Conservation (phyloP, 768 basidiomycete species). For the Xerocomus spinulosus region DNA sequence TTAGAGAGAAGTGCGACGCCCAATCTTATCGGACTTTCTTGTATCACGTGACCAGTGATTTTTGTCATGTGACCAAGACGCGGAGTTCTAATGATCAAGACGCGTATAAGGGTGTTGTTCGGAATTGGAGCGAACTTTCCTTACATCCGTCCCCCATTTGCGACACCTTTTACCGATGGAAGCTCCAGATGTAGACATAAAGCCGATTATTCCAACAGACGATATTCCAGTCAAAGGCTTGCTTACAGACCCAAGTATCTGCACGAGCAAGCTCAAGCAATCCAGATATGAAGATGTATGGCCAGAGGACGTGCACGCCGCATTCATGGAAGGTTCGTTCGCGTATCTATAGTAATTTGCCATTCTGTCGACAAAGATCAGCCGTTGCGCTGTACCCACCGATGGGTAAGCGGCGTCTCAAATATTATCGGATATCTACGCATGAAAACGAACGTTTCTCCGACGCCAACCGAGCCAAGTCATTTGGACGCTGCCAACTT, state of each 20-base stretch:
- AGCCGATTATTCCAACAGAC: slow-evolving; percentile 9
- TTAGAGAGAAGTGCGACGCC: no score
- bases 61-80: slow-evolving; percentile 26
- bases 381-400: slow-evolving; percentile 31
- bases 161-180: slow-evolving; percentile 24
- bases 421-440: slow-evolving; percentile 26
- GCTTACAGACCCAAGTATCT: not conserved
- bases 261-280: slow-evolving; percentile 24
- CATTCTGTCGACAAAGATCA: slow-evolving; percentile 14
- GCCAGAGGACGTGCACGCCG: slow-evolving; percentile 33
- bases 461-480: slow-evolving; percentile 17
- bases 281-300: slow-evolving; percentile 34
- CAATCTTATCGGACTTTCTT: no score
- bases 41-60: slow-evolving; percentile 26
- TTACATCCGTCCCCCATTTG: not conserved
- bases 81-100: slow-evolving; percentile 22
- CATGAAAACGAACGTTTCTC: slow-evolving; percentile 10
- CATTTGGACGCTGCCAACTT: slow-evolving; percentile 38
- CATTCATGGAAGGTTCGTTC: slow-evolving; percentile 34
- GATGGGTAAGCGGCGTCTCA: slow-evolving; percentile 35
- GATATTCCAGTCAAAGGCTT: slow-evolving; percentile 3
- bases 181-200: slow-evolving; percentile 12
- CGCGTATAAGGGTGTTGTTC: slow-evolving; percentile 12
- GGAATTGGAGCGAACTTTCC: slow-evolving; percentile 4
- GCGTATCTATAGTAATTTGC: not conserved